These are phyloP conservation scores for Gilbertella persicaria DNA, from an alignment of 371 early-diverging fungal species.

Conservation along the genomic window DNA sequence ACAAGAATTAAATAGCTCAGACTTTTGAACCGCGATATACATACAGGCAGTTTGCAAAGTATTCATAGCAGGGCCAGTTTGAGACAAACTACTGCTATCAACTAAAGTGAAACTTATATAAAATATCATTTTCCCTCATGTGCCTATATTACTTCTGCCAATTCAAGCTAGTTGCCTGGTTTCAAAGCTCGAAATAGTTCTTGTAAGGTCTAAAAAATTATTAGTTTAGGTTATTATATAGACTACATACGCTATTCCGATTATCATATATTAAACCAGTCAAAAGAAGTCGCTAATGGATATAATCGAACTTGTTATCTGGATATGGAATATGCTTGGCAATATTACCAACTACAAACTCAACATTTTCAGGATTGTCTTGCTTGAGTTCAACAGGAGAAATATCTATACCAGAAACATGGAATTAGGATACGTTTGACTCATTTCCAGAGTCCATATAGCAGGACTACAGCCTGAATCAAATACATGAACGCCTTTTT, in stretches of 20 bases:
- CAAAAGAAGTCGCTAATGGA: slow-evolving; percentile 23
- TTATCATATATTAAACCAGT: no score
- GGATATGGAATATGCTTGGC: slow-evolving; percentile 25
- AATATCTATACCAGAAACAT: slow-evolving; percentile 40
- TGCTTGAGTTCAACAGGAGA: slow-evolving; percentile 36
- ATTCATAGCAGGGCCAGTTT: no score
- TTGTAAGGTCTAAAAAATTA: slow-evolving; percentile 10
- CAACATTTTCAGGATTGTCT: slow-evolving; percentile 37
- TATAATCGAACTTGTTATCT: slow-evolving; percentile 20
- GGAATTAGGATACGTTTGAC: slow-evolving; percentile 25
- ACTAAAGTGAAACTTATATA: no score
- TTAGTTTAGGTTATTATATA: no score
- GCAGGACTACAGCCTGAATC: slow-evolving; percentile 42
- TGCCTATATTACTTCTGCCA: slow-evolving; percentile 40
- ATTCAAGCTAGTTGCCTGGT: slow-evolving; percentile 36
- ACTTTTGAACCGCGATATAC: no score
- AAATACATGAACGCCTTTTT: slow-evolving; percentile 16
- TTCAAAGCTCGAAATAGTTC: slow-evolving; percentile 33
- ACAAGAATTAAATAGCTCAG: no score
- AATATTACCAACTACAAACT: slow-evolving; percentile 24
- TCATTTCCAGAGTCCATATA: slow-evolving; percentile 42
- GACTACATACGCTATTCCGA: no score
- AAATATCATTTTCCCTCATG: no score
- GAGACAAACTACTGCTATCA: no score
- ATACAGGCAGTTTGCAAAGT: no score